These are phyloP conservation scores for Sarcodon sp. DNA, from an alignment of 768 basidiomycete species.

Conservation along the genomic window DNA sequence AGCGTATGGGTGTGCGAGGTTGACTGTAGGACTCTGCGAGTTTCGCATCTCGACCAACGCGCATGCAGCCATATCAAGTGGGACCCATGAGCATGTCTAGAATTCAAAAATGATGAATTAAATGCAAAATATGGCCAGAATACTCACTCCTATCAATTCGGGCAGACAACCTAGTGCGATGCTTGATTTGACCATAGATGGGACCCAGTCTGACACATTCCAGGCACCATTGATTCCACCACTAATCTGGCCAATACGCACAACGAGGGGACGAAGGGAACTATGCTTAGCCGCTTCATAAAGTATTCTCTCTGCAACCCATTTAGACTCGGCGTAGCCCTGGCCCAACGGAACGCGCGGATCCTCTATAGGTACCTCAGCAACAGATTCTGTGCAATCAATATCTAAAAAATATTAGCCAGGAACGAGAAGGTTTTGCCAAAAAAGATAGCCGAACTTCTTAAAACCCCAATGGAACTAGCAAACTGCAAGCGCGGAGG, in stretches of 20 bases:
- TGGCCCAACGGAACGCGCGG: conserved; percentile 20
- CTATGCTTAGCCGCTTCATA: conserved; percentile 16
- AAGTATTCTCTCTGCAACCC: conserved; percentile 28
- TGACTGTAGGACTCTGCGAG: not conserved
- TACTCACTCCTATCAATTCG: conserved; percentile 15
- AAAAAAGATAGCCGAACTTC: not conserved
- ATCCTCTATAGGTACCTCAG: conserved; percentile 8
- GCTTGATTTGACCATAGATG: conserved; percentile 14
- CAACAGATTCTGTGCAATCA: not conserved
- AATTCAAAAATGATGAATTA: not conserved
- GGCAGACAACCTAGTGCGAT: conserved; percentile 7
- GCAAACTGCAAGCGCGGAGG: conserved; percentile 9
- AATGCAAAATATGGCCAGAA: not conserved
- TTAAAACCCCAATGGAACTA: conserved; percentile 9
- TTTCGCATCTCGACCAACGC: conserved; percentile 8
- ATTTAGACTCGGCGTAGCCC: conserved; percentile 37
- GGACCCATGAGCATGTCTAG: conserved; percentile 8
- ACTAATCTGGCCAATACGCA: conserved; percentile 20
- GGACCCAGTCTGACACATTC: conserved; percentile 20
- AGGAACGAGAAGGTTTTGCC: not conserved
- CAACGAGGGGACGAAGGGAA: conserved; percentile 19
- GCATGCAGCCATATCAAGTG: conserved; percentile 7
- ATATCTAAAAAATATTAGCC: not conserved
- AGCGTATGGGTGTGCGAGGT: conserved; percentile 14
- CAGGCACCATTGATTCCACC: conserved; percentile 18